Percentiles rank a stretch among this genome's conserved stretches.
Conservation (phyloP, 805 yeast genomes). For the Candida boidinii region DNA sequence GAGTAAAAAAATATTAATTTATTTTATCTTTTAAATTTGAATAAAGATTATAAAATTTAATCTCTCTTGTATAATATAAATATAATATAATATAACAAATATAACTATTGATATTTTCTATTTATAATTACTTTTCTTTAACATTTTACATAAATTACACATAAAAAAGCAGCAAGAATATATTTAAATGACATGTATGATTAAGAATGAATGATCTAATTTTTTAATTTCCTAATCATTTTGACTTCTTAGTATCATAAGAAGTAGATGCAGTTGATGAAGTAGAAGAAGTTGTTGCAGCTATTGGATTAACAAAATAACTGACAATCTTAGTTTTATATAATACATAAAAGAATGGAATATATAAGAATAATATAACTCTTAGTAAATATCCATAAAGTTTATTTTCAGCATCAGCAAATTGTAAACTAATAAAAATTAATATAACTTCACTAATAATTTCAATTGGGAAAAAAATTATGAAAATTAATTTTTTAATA, state of each 20-base stretch:
- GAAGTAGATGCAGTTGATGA: too few relatives aligned
- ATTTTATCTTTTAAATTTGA: background rate
- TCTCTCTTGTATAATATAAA: too few relatives aligned
- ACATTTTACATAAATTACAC: background rate
- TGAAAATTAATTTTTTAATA: slow-evolving; percentile 8
- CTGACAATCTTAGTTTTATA: slow-evolving; percentile 13
- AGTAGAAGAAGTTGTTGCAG: background rate
- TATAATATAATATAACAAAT: too few relatives aligned
- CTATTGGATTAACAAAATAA: slow-evolving; percentile 1
- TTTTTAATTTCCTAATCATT: background rate
- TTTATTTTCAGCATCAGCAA: slow-evolving; percentile 7
- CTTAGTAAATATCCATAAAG: slow-evolving; percentile 6
- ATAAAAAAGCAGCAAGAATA: background rate
- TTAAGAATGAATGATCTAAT: background rate
- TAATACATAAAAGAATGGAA: slow-evolving; percentile 14
- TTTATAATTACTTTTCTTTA: background rate
- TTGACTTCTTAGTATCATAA: too few relatives aligned
- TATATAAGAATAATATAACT: slow-evolving; percentile 9
- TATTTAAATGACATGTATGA: background rate
- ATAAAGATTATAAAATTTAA: background rate
- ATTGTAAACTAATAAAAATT: slow-evolving; percentile 13
- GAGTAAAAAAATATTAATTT: background rate
- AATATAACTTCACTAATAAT: slow-evolving; percentile 12
- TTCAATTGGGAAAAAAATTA: slow-evolving; percentile 15
- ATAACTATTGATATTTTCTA: too few relatives aligned